Percentiles rank a stretch among this genome's conserved stretches.
Evolutionary conservation across 1,139 yeast genomes (phyloP).

Genomic region (Taiozyma sp.): DNA sequence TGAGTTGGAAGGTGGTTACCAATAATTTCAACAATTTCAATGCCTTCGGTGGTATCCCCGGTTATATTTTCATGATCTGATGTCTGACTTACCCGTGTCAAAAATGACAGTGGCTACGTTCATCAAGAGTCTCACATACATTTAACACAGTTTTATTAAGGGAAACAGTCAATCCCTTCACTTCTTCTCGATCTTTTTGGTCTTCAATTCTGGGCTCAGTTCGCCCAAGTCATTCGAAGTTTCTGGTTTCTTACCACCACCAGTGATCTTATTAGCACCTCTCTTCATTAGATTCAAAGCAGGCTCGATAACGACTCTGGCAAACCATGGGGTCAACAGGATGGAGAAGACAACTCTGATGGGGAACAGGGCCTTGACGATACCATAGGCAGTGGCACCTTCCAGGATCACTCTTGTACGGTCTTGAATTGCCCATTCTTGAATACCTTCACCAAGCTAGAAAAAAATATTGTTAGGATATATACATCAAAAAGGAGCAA

Average conservation of each 20-base stretch:
- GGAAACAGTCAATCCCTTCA: not conserved
- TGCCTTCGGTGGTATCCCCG: too few relatives aligned
- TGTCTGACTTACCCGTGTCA: too few relatives aligned
- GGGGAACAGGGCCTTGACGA: constrained; percentile 65
- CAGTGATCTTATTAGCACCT: constrained; percentile 1
- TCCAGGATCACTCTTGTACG: constrained; percentile 61
- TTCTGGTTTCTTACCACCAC: constrained; percentile 23
- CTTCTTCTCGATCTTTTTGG: not conserved
- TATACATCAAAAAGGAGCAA: too few relatives aligned
- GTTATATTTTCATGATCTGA: too few relatives aligned
- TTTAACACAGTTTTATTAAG: too few relatives aligned
- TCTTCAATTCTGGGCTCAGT: constrained; percentile 25
- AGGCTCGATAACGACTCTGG: constrained; percentile 55
- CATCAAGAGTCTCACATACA: too few relatives aligned
- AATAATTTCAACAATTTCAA: too few relatives aligned
- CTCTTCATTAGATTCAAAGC: constrained; percentile 13
- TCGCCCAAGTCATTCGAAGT: constrained; percentile 1
- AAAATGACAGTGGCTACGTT: too few relatives aligned
- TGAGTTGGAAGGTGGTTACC: too few relatives aligned
- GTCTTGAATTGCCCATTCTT: constrained; percentile 38
- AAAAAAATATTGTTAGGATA: constrained; percentile 8
- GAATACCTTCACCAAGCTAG: constrained; percentile 27
- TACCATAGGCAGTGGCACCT: constrained; percentile 86
- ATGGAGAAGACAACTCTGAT: constrained; percentile 54
- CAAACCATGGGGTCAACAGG: constrained; percentile 63